A percentile compares a stretch with the other conserved stretches of the same genome.
Evolutionary conservation across 2,329 filamentous ascomycete species (phyloP).

Genomic region (Aciculosporium take): DNA sequence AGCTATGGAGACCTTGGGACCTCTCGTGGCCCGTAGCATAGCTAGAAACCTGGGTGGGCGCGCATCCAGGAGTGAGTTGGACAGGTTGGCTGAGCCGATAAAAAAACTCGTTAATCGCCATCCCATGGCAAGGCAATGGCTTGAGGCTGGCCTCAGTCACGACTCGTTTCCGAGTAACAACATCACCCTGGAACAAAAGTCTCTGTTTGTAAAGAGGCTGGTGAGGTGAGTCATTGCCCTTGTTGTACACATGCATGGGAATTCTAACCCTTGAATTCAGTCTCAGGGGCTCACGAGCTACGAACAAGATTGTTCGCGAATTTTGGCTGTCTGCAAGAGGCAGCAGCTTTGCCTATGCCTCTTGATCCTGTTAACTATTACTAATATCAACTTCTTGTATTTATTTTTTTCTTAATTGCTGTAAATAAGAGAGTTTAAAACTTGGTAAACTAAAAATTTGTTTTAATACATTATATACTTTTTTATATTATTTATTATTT

Average conservation of each 20-base stretch:
- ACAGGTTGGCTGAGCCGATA: constrained; percentile 54
- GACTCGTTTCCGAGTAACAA: constrained; percentile 45
- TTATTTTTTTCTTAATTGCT: too few relatives aligned
- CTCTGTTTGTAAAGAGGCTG: constrained; percentile 50
- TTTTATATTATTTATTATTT: too few relatives aligned
- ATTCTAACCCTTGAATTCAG: constrained; percentile 20
- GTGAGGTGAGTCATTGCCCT: constrained; percentile 30
- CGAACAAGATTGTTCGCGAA: constrained; percentile 53
- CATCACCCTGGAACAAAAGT: constrained; percentile 44
- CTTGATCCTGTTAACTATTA: too few relatives aligned
- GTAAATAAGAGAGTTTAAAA: too few relatives aligned
- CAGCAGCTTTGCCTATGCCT: constrained; percentile 46
- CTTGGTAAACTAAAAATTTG: too few relatives aligned
- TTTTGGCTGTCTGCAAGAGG: constrained; percentile 59
- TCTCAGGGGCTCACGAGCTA: constrained; percentile 47
- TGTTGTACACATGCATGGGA: background rate
- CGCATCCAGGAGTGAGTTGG: constrained; percentile 56
- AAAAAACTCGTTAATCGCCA: constrained; percentile 51
- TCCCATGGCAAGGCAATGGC: constrained; percentile 43
- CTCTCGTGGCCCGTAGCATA: constrained; percentile 43
- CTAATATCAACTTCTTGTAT: too few relatives aligned
- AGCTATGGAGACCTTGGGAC: constrained; percentile 46
- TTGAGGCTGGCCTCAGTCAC: constrained; percentile 43
- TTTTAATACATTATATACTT: too few relatives aligned
- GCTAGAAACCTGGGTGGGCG: constrained; percentile 53